Evolutionary conservation across 257 asterid genomes (phyloP).

Genomic region (Ligustrum vulgare): DNA sequence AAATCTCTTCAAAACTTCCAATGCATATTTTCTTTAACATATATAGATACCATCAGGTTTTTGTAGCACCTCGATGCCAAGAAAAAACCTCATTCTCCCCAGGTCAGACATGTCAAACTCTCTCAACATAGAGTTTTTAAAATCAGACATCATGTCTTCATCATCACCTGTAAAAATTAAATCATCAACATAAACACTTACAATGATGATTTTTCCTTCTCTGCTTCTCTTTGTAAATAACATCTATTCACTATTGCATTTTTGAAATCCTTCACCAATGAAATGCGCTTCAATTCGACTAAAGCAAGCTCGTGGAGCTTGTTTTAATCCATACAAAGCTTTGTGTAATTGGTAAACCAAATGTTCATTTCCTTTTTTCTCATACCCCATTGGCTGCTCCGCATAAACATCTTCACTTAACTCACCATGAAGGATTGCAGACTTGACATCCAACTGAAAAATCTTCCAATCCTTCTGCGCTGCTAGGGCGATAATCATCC

Average conservation of each 20-base stretch:
- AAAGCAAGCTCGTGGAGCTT: slow-evolving; percentile 21
- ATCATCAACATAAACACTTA: slow-evolving; percentile 18
- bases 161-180: slow-evolving; percentile 13
- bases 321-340: no score
- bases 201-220: slow-evolving; percentile 6
- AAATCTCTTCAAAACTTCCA: neutral
- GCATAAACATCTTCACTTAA: neutral
- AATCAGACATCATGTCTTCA: neutral
- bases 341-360: neutral
- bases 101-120: neutral
- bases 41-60: neutral
- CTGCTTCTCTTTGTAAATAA: slow-evolving; percentile 6
- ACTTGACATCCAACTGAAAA: slow-evolving; percentile 4
- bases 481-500: neutral
- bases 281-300: slow-evolving; percentile 18
- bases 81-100: neutral
- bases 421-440: neutral
- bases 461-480: neutral
- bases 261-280: slow-evolving; percentile 15
- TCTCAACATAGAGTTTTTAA: slow-evolving; percentile 2
- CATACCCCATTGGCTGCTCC: neutral
- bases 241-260: slow-evolving; percentile 12
- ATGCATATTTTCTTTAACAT: slow-evolving; percentile 10
- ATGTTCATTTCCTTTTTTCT: neutral
- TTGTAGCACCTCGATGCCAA: slow-evolving; percentile 6